phyloP scores from a whole-genome alignment of 139 green algal species.

The Ostreobium quekettii region DNA sequence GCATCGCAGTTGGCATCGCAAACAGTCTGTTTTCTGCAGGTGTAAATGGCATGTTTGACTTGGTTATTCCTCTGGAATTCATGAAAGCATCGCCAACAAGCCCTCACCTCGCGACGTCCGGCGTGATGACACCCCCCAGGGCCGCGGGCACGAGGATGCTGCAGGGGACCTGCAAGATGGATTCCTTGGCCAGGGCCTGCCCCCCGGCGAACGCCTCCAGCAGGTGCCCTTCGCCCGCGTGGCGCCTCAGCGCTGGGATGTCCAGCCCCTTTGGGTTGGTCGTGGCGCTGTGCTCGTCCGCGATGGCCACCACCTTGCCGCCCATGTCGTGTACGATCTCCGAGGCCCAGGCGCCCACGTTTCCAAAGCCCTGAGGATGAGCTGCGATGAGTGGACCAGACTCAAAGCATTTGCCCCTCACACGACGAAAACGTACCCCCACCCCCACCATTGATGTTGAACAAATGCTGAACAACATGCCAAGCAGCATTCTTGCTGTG shows the following conservation, averaged over 20 bases:
- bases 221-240: constrained; percentile 46
- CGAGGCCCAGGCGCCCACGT: constrained; percentile 57
- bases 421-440: no score
- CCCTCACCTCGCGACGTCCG: constrained; percentile 12
- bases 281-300: constrained; percentile 21
- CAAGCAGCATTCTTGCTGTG: no score
- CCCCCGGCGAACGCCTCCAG: constrained; percentile 41
- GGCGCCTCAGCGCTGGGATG: constrained; percentile 46
- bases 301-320: constrained; percentile 44
- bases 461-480: no score
- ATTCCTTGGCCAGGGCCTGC: constrained; percentile 18
- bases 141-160: constrained; percentile 71
- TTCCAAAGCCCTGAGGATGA: constrained; percentile 85
- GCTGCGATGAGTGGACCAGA: no score
- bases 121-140: constrained; percentile 57
- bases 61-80: no score
- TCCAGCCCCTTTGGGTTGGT: constrained; percentile 57
- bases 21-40: no score
- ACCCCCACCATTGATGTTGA: no score
- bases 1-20: no score
- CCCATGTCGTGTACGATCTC: constrained; percentile 65
- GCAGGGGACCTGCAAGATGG: constrained; percentile 60
- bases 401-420: no score
- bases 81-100: no score
- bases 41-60: no score